Evolutionary conservation across 2,329 filamentous ascomycete species (phyloP).

Genomic region (Penicillium sp.): DNA sequence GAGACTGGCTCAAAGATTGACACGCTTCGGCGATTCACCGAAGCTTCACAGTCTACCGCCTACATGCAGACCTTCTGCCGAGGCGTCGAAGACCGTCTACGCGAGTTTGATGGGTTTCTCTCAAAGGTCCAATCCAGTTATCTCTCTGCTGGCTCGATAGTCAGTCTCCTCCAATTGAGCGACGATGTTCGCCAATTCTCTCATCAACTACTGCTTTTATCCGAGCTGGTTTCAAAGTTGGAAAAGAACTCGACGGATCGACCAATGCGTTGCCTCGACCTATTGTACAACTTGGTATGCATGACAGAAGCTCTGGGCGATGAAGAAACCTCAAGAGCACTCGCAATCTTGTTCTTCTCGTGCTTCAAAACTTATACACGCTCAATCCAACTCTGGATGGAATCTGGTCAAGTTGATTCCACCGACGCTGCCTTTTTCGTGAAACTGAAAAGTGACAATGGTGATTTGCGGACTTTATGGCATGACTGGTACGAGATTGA

Average conservation of each 20-base stretch:
- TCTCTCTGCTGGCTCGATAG: constrained; percentile 59
- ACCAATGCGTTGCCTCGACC: constrained; percentile 77
- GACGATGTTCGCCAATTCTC: constrained; percentile 62
- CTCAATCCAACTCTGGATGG: constrained; percentile 84
- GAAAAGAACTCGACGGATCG: constrained; percentile 51
- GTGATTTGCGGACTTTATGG: constrained; percentile 74
- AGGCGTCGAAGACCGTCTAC: constrained; percentile 63
- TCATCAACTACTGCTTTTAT: constrained; percentile 64
- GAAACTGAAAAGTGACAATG: constrained; percentile 60
- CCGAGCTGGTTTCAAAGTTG: constrained; percentile 66
- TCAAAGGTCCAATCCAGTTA: constrained; percentile 66
- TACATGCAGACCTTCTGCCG: constrained; percentile 75
- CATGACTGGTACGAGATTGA: constrained; percentile 73
- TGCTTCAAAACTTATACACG: constrained; percentile 83
- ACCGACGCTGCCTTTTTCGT: constrained; percentile 79
- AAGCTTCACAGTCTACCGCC: constrained; percentile 56
- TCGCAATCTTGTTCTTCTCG: constrained; percentile 75
- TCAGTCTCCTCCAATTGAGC: constrained; percentile 71
- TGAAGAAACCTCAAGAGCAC: constrained; percentile 63
- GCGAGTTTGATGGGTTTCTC: constrained; percentile 64
- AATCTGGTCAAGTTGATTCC: constrained; percentile 71
- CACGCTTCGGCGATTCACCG: constrained; percentile 57
- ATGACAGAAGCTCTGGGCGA: constrained; percentile 73
- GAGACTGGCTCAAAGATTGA: constrained; percentile 56
- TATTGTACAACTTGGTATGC: constrained; percentile 74